A percentile compares a stretch with the other conserved stretches of the same genome.
phyloP scores from a whole-genome alignment of 306 rosid species.

The Citrullus colocynthis region DNA sequence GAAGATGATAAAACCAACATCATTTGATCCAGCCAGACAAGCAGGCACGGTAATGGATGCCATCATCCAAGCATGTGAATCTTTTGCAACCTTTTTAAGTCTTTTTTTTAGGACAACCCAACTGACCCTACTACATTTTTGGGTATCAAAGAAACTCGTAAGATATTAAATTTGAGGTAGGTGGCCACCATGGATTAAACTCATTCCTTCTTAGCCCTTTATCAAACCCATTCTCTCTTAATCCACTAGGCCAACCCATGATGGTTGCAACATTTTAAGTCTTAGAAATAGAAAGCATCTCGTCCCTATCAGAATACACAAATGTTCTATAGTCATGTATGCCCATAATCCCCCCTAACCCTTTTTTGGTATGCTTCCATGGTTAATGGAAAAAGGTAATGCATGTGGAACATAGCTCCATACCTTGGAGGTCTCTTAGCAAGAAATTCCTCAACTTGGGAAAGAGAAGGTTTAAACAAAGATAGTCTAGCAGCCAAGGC shows the following conservation, averaged over 20 bases:
- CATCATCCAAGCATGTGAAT: neutral
- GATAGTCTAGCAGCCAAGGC: conserved; percentile 90
- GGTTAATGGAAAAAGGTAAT: neutral
- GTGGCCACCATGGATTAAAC: too few species aligned
- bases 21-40: neutral
- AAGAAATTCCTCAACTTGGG: conserved; percentile 77
- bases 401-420: neutral
- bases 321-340: neutral
- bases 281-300: neutral
- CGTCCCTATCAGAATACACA: neutral
- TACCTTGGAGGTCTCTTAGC: conserved; percentile 70
- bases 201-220: too few species aligned
- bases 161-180: too few species aligned
- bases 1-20: neutral
- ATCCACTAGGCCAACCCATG: too few species aligned
- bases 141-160: too few species aligned
- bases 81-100: neutral
- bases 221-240: too few species aligned
- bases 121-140: too few species aligned
- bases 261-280: too few species aligned
- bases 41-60: neutral
- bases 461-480: conserved; percentile 67
- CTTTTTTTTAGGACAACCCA: too few species aligned
- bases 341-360: neutral
- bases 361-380: neutral